These are phyloP conservation scores for Coriaria nepalensis DNA, from an alignment of 306 rosid genomes.

Conservation along the genomic window DNA sequence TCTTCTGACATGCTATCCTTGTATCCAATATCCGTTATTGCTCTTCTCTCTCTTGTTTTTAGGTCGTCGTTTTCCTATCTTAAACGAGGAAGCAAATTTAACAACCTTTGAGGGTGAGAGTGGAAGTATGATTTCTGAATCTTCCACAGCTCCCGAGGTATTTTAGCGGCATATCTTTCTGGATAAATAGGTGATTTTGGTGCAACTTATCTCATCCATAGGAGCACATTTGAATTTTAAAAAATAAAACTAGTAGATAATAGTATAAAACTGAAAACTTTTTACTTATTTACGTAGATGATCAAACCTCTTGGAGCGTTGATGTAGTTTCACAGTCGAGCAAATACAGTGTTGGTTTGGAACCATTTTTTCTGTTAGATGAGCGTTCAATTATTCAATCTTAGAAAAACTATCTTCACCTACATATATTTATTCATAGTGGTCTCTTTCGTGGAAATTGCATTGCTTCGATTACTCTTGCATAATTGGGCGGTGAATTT, in stretches of 20 bases:
- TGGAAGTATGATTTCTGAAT: conserved; percentile 44
- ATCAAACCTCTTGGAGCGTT: too few species aligned
- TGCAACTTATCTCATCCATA: too few species aligned
- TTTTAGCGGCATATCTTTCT: conserved; percentile 6
- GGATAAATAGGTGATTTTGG: background rate
- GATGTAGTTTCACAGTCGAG: too few species aligned
- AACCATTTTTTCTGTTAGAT: too few species aligned
- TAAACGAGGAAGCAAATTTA: conserved; percentile 71
- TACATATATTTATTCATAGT: too few species aligned
- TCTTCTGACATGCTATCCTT: too few species aligned
- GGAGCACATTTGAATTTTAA: conserved; percentile 11
- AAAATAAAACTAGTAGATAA: background rate
- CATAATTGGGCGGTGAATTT: too few species aligned
- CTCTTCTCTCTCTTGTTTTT: conserved; percentile 13
- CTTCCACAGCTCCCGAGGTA: conserved; percentile 63
- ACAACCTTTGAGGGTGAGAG: conserved; percentile 42
- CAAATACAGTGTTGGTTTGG: too few species aligned
- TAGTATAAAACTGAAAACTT: background rate
- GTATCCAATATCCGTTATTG: conserved; percentile 2
- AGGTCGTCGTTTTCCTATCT: conserved; percentile 77
- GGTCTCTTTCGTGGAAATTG: too few species aligned
- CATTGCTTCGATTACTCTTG: too few species aligned
- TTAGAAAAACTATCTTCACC: too few species aligned
- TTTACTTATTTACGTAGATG: background rate
- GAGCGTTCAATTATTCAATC: too few species aligned